A percentile compares a stretch with the other conserved stretches of the same genome.
Evolutionary conservation across 164 flowering plant species (phyloP).

Genomic region (Berberis thunbergii): DNA sequence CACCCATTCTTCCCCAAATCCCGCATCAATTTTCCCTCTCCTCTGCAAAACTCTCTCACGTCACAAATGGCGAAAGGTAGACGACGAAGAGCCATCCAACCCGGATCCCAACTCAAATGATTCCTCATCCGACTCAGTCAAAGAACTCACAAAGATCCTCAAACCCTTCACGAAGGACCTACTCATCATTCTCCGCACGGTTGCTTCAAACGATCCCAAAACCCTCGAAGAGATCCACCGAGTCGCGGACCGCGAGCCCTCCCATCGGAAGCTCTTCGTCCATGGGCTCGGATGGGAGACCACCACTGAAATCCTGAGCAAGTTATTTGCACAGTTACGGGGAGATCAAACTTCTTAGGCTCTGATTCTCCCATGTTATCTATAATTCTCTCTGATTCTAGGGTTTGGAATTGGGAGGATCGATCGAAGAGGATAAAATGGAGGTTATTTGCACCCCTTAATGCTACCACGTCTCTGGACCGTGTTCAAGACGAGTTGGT

Average conservation of each 20-base stretch:
- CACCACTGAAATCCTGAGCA: conserved; percentile 24
- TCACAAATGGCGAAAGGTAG: background rate
- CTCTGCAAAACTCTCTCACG: too few relatives aligned
- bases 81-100: background rate
- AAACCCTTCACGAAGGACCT: conserved; percentile 43
- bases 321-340: conserved; percentile 28
- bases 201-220: conserved; percentile 18
- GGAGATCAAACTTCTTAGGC: conserved; percentile 15
- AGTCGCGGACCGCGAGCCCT: conserved; percentile 37
- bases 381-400: too few relatives aligned
- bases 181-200: conserved; percentile 33
- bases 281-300: conserved; percentile 46
- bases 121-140: background rate
- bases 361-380: too few relatives aligned
- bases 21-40: too few relatives aligned
- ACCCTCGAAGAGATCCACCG: conserved; percentile 27
- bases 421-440: too few relatives aligned
- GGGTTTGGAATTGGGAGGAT: too few relatives aligned
- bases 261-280: conserved; percentile 42
- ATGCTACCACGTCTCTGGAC: too few relatives aligned
- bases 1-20: too few relatives aligned
- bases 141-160: conserved; percentile 22
- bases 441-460: too few relatives aligned
- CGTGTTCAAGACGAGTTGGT: too few relatives aligned
- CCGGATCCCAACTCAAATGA: too few relatives aligned